Evolutionary conservation across 2,329 filamentous ascomycete species (phyloP), one percentile per base, ranked within the genome.

Genomic region (Monosporascus sp.): DNA sequence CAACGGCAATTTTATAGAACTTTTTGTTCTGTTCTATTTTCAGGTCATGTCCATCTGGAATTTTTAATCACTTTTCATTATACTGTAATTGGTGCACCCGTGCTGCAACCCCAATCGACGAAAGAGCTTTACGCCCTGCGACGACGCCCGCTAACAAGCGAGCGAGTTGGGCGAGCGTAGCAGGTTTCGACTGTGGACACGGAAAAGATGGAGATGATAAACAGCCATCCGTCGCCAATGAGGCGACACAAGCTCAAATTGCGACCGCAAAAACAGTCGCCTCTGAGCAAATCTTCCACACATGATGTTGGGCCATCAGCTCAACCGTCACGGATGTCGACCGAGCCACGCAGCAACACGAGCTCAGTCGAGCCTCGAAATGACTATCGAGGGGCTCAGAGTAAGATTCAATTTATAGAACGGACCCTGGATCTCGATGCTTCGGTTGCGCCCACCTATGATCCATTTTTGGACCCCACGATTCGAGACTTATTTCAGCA

Each of bases 401-500:
- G 27, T 31, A 46, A 46, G 14, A 46, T 46, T 27, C 43, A 46
- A 5, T 31, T 46, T 11, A 46, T 46, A 17, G 26, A 46, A 16
- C 22, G 43, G 14, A 22, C 43, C 5, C 14, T 46, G 22, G 43
- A 46, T 46, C 50, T 52, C 22, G 66, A 68, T 50, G 55, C 58
- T 52, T 59, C 67, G 58, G 64, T 61, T 52, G 61, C 63, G 53
- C 60, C 64, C 41, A 60, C 65, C 38, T 68, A 71, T 60, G 71
- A 74, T 57, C 65, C 71, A 52, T 65, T 68, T 52, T 63, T 77
- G 59, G 75, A 78, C 55, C 70, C 72, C 55, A 65, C 72, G 61
- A 75, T 77, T 60, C 70, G 69, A 61, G 66, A 69, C 52, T 70
- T 80, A 56, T 74, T 78, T 55, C 74, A 77, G 57, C 78, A 82